Evolutionary conservation across 495 filamentous ascomycete species (phyloP), one percentile per base, ranked within the genome.

Genomic region (Aspergillus saccharolyticus): DNA sequence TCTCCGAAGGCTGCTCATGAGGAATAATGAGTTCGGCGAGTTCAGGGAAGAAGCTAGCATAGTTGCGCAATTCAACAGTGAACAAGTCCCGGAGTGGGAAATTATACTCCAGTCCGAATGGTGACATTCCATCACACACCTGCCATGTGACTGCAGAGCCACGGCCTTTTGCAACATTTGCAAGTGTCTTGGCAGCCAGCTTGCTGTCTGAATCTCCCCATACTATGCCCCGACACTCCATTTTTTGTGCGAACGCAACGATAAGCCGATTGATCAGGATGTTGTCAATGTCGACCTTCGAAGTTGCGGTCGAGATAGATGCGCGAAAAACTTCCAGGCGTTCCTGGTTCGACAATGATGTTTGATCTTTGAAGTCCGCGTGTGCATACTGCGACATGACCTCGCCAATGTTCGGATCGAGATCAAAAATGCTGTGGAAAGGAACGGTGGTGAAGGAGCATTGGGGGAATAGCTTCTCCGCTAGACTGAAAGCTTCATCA

Each of bases 91-190:
- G 85, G 44, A 96, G 74, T 0, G 90, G 90, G 66, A 86, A 90
- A 62, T 84, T 78, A 70, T 80, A 85, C 33, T 70, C 72, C 53
- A 82, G 65, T 39, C 80, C 87, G 70, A 73, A 85, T 9, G 74
- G 84, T 44, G 78, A 86, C 59, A 66, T 67, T 4, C 89, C 89
- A 67, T 97, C 94, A 14, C 83, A 82, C 7, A 90, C 80, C 63
- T 86, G 83, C 87, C 87, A 91, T 0, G 91, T 91, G 42, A 97
- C 64, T 14, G 86, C 81, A 57, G 86, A 88, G 0, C 92, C 94
- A 4, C 94, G 80, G 0, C 94, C 94, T 71, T 97, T 96, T 6
- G 95, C 91, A 3, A 91, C 89, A 67, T 91, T 89, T 1, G 89
- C 77, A 3, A 98, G 83, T 4, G 90, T 89, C 61, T 88, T 88